Evolutionary conservation across 768 basidiomycete genomes (phyloP).

Genomic region (Pleurotus cornucopiae): DNA sequence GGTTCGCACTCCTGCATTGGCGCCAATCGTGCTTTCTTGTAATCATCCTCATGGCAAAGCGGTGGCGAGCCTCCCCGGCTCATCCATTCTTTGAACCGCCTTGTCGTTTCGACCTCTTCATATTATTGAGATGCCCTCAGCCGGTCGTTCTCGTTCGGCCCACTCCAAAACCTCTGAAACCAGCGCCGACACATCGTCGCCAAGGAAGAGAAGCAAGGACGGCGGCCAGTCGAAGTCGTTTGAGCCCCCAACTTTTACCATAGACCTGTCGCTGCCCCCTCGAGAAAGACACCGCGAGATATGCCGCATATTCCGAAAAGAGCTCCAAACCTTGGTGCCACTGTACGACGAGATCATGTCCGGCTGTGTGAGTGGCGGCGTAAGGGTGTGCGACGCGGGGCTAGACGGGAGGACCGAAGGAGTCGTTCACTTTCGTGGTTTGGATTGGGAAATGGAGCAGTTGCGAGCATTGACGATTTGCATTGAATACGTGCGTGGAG

Average conservation of each 20-base stretch:
- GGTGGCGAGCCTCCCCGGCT: background rate
- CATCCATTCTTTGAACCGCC: too few relatives aligned
- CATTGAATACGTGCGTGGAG: constrained; percentile 28
- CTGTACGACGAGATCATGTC: constrained; percentile 28
- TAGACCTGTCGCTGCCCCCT: constrained; percentile 30
- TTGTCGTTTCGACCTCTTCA: background rate
- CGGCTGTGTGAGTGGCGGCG: constrained; percentile 34
- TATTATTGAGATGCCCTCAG: background rate
- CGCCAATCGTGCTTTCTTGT: constrained; percentile 2
- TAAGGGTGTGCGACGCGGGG: constrained; percentile 18
- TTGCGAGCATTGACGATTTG: constrained; percentile 28
- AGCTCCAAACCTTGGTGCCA: constrained; percentile 20
- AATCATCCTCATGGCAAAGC: constrained; percentile 6
- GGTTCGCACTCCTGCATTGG: background rate
- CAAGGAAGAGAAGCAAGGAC: background rate
- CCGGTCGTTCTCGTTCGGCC: background rate
- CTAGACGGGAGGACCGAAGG: constrained; percentile 10
- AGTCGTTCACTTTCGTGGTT: constrained; percentile 32
- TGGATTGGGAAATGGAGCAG: constrained; percentile 36
- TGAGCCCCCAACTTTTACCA: constrained; percentile 21
- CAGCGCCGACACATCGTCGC: background rate
- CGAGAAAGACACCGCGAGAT: constrained; percentile 24
- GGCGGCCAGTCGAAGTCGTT: background rate
- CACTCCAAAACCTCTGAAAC: background rate
- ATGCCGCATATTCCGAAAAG: constrained; percentile 23